Evolutionary conservation across 148 eudicot genomes (phyloP).

Genomic region (Spergularia marina): DNA sequence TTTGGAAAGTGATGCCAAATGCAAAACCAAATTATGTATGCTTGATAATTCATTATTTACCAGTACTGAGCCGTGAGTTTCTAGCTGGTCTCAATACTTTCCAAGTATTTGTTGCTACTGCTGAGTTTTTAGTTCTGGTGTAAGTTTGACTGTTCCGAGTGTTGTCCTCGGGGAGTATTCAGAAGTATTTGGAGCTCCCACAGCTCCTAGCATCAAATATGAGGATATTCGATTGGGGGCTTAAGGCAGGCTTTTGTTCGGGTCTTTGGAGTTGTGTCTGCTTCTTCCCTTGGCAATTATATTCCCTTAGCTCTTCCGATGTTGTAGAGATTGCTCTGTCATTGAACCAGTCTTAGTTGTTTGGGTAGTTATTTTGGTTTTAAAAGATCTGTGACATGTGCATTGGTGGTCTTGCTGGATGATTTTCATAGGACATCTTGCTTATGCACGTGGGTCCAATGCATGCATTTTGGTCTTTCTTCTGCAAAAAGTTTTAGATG

Average conservation of each 20-base stretch:
- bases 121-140: background rate
- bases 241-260: background rate
- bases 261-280: background rate
- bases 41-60: background rate
- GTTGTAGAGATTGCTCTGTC: background rate
- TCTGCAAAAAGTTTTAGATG: background rate
- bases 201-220: background rate
- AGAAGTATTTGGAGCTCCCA: background rate
- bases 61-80: background rate
- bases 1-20: background rate
- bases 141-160: background rate
- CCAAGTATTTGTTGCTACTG: background rate
- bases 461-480: background rate
- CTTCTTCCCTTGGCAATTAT: background rate
- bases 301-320: conserved; percentile 5
- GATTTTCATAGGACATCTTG: background rate
- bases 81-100: background rate
- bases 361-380: background rate
- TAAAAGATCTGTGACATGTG: background rate
- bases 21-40: background rate
- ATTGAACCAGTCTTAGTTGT: background rate
- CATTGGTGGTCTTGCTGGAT: background rate
- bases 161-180: background rate
- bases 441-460: background rate
- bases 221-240: background rate